Evolutionary conservation across 1,139 yeast species (phyloP).

Genomic region (Arxiozyma telluris): DNA sequence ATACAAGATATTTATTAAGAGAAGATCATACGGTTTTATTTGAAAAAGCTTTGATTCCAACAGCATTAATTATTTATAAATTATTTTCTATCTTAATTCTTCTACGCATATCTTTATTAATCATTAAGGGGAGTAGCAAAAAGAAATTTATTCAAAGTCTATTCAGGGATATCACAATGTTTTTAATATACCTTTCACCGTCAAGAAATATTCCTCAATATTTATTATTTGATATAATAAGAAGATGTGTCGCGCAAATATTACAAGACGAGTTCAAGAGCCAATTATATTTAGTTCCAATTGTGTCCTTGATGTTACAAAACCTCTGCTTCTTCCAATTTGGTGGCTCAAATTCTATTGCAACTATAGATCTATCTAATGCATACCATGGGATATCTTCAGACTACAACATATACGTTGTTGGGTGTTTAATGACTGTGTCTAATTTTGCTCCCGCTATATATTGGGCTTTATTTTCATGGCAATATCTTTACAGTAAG

Average conservation of each 20-base stretch:
- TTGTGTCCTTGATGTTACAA: slow-evolving; percentile 40
- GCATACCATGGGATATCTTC: slow-evolving; percentile 79
- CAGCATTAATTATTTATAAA: slow-evolving; percentile 29
- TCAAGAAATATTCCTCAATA: slow-evolving; percentile 64
- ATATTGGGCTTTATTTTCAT: slow-evolving; percentile 62
- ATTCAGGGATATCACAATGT: slow-evolving; percentile 43
- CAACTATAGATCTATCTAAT: slow-evolving; percentile 81
- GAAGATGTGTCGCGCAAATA: slow-evolving; percentile 7
- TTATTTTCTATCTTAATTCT: slow-evolving; percentile 20
- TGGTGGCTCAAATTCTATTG: slow-evolving; percentile 88
- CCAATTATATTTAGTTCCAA: slow-evolving; percentile 10
- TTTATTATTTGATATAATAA: slow-evolving; percentile 39
- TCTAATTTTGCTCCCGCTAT: slow-evolving; percentile 82
- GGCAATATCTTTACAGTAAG: slow-evolving; percentile 36
- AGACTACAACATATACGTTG: slow-evolving; percentile 57
- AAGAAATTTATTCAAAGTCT: slow-evolving; percentile 17
- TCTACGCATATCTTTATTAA: slow-evolving; percentile 26
- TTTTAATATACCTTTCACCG: slow-evolving; percentile 64
- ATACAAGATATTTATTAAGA: not conserved
- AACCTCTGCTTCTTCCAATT: slow-evolving; percentile 74
- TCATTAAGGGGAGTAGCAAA: not conserved
- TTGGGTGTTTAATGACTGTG: slow-evolving; percentile 69
- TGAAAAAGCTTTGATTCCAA: slow-evolving; percentile 22
- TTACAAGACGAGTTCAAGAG: slow-evolving; percentile 8
- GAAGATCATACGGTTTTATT: not conserved